Percentiles rank a stretch among this genome's conserved stretches.
Evolutionary conservation across 2,329 filamentous ascomycete species (phyloP).

Genomic region (Curvularia spicifera): DNA sequence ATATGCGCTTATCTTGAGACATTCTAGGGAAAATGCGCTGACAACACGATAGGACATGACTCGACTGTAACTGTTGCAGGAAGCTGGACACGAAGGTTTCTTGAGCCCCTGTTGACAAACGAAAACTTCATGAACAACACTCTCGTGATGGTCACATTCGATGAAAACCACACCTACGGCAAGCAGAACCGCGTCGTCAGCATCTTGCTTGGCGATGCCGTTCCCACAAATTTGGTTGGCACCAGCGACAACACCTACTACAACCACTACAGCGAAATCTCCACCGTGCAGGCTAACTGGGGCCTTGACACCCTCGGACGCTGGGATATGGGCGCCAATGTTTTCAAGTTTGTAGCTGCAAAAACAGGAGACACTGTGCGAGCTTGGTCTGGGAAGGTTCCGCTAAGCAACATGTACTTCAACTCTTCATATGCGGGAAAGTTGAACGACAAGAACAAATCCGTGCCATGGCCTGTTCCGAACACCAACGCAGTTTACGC

Average conservation of each 20-base stretch:
- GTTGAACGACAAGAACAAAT: conserved; percentile 38
- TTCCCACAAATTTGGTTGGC: conserved; percentile 68
- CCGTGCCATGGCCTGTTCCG: conserved; percentile 39
- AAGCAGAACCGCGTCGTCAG: conserved; percentile 72
- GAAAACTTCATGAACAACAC: conserved; percentile 76
- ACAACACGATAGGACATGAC: conserved; percentile 61
- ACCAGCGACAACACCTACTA: conserved; percentile 70
- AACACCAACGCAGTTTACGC: conserved; percentile 35
- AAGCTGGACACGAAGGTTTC: conserved; percentile 69
- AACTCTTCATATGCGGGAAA: conserved; percentile 43
- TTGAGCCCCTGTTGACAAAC: conserved; percentile 73
- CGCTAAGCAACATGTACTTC: conserved; percentile 41
- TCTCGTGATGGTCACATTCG: conserved; percentile 77
- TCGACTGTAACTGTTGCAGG: conserved; percentile 72
- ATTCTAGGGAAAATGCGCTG: not conserved
- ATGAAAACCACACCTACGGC: conserved; percentile 75
- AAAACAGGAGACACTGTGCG: conserved; percentile 38
- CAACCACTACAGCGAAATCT: conserved; percentile 56
- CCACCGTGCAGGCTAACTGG: conserved; percentile 57
- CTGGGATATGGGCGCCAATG: conserved; percentile 57
- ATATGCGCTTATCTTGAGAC: not conserved
- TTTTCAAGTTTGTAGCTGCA: conserved; percentile 47
- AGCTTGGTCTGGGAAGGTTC: conserved; percentile 35
- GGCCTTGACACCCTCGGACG: conserved; percentile 54
- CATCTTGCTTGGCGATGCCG: conserved; percentile 75